Percentiles rank a stretch among this genome's conserved stretches.
Conservation (phyloP, 2,329 filamentous ascomycete species). For the Penicillium crustosum region DNA sequence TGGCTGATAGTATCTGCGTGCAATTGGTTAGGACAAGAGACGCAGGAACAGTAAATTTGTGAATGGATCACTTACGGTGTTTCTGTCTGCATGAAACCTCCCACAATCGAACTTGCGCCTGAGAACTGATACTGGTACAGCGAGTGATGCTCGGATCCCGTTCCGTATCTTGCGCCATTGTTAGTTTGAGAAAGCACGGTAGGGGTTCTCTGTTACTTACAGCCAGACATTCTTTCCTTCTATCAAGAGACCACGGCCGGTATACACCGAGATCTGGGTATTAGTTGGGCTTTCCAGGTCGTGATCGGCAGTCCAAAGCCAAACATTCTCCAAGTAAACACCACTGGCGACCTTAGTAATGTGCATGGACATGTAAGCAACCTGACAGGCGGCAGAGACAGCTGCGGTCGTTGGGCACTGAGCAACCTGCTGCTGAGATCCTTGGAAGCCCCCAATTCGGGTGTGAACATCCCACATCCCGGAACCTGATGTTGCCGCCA, state of each 20-base stretch:
- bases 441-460: conserved; percentile 53
- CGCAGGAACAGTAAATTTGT: no score
- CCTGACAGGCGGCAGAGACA: conserved; percentile 36
- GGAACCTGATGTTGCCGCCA: conserved; percentile 50
- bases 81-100: conserved; percentile 42
- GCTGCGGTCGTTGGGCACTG: conserved; percentile 46
- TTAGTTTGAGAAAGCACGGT: neutral
- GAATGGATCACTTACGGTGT: conserved; percentile 35
- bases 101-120: conserved; percentile 33
- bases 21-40: neutral
- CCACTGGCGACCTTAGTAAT: conserved; percentile 34
- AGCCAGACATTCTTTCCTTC: conserved; percentile 46
- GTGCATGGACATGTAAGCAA: conserved; percentile 41
- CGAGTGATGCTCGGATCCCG: conserved; percentile 48
- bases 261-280: conserved; percentile 54
- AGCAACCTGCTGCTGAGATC: conserved; percentile 46
- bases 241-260: conserved; percentile 53
- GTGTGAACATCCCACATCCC: conserved; percentile 61
- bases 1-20: conserved; percentile 40
- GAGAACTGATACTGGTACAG: conserved; percentile 52
- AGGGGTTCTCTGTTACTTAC: conserved; percentile 25
- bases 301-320: conserved; percentile 57
- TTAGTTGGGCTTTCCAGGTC: conserved; percentile 54
- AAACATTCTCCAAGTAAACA: conserved; percentile 53
- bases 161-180: conserved; percentile 36